Evolutionary conservation across 1,139 yeast species (phyloP), one percentile per base, ranked within the genome.

Genomic region (Geotrichum carabidarum): DNA sequence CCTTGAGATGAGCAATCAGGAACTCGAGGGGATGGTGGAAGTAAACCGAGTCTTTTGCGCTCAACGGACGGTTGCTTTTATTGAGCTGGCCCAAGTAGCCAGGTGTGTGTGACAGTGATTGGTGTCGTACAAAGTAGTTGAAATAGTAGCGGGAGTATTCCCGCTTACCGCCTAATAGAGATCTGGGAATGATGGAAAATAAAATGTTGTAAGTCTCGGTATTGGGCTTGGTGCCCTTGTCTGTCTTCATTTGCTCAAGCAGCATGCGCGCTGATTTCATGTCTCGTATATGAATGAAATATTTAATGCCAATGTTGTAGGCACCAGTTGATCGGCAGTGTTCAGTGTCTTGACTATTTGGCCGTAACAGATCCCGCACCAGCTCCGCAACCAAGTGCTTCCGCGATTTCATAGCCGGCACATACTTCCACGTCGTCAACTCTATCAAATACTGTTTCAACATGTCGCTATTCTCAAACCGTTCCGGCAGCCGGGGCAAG

Each of bases 281-380:
- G 57, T 75, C 74, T 55, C 67, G 64, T 44, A 68, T 70, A 27
- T 69, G 60, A 15, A 72, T 62, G 55, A 70, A 75, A 59, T 71
- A 77, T 55, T 68, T 73, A 2, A 80, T 72, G 45, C 76, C 69
- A 57, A 73, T 73, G 59, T 80, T 79, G 61, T 71, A 79, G 0
- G 74, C 64, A 14, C 66, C 65, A 0, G 73, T 62, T 1, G 76
- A 73, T 31, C 72, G 64, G 17, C 69, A 59, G 9, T 63, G 63
- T 6, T 63, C 52, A 0, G 79, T 74, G 18, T 62, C 66, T 1
- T 66, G 57, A 57, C 76, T 77, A 37, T 70, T 63, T 31, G 74
- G 74, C 56, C 76, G 74, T 59, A 76, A 65, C 43, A 77, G 57
- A 48, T 74, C 74, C 50, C 71, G 63, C 7, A 77, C 54, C 18